Percentiles rank a stretch among this genome's conserved stretches.
These are phyloP conservation scores for Ceratobasidium sp. DNA, from an alignment of 1,284 basidiomycete genomes.

Conservation along the genomic window DNA sequence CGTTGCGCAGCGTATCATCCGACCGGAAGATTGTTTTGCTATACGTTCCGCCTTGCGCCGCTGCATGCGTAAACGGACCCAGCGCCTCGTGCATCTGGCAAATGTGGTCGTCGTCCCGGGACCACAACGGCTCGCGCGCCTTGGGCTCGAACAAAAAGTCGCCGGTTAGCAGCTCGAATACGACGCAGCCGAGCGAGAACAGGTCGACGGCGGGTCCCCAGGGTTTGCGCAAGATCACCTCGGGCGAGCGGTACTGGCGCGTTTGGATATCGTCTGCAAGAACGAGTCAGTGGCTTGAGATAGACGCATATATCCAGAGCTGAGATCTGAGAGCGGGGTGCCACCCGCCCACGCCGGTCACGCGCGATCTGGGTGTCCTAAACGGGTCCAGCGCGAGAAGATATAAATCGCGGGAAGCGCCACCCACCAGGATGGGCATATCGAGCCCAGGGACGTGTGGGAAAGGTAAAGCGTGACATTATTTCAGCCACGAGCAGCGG, in stretches of 20 bases:
- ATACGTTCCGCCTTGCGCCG: conserved; percentile 42
- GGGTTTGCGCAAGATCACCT: conserved; percentile 85
- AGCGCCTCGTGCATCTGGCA: conserved; percentile 59
- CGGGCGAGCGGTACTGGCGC: conserved; percentile 95
- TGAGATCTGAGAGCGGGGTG: conserved; percentile 2
- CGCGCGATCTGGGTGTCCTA: conserved; percentile 11
- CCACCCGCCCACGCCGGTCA: not conserved
- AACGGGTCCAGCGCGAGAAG: not conserved
- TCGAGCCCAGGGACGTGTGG: not conserved
- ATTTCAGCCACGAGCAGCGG: not conserved
- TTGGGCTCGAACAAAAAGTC: conserved; percentile 61
- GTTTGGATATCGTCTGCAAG: conserved; percentile 84
- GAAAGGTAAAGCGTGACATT: not conserved
- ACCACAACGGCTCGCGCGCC: conserved; percentile 55
- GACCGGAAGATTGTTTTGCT: conserved; percentile 45
- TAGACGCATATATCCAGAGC: conserved; percentile 55
- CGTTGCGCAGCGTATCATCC: conserved; percentile 46
- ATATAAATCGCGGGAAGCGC: not conserved
- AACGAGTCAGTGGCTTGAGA: conserved; percentile 83
- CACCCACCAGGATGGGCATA: not conserved
- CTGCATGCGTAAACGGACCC: conserved; percentile 46
- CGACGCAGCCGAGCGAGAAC: conserved; percentile 85
- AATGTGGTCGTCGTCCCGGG: conserved; percentile 98
- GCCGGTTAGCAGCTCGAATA: conserved; percentile 64
- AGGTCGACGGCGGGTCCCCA: conserved; percentile 32